A percentile compares a stretch with the other conserved stretches of the same genome.
Evolutionary conservation across 2,329 filamentous ascomycete genomes (phyloP).

Genomic region (Nigrospora osmanthi): DNA sequence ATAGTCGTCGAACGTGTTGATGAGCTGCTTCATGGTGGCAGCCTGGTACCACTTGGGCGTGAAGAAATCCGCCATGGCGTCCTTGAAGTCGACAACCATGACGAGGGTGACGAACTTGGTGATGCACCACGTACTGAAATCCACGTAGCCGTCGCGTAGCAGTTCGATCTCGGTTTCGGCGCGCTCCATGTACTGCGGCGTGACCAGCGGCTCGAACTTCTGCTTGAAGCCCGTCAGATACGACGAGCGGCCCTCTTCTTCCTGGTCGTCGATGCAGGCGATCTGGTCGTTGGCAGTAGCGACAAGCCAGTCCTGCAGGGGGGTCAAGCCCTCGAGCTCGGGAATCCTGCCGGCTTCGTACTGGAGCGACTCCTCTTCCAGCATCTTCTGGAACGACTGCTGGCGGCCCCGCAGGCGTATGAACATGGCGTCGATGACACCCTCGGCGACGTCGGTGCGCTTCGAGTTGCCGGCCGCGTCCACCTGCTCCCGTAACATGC

Average conservation of each 20-base stretch:
- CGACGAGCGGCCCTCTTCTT: conserved; percentile 64
- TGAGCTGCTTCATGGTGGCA: conserved; percentile 87
- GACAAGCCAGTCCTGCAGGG: conserved; percentile 90
- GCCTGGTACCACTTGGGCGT: conserved; percentile 81
- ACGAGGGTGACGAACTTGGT: conserved; percentile 79
- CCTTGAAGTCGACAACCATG: conserved; percentile 81
- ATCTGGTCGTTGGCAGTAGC: conserved; percentile 98
- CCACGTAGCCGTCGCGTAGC: conserved; percentile 86
- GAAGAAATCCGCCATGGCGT: conserved; percentile 84
- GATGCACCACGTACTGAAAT: conserved; percentile 90
- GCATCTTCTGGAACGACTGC: conserved; percentile 76
- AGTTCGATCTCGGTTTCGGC: conserved; percentile 64
- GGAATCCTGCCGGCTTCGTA: conserved; percentile 53
- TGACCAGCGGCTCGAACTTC: conserved; percentile 75
- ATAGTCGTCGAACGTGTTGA: conserved; percentile 93
- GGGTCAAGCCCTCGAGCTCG: conserved; percentile 63
- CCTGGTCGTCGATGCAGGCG: conserved; percentile 90
- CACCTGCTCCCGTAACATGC: conserved; percentile 91
- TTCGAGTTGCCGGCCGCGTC: conserved; percentile 77
- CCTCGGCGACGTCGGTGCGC: conserved; percentile 84
- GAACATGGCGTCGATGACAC: conserved; percentile 95
- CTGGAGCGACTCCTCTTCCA: conserved; percentile 74
- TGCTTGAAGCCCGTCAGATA: conserved; percentile 83
- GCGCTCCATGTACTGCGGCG: conserved; percentile 70
- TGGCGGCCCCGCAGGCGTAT: conserved; percentile 76